A percentile compares a stretch with the other conserved stretches of the same genome.
Evolutionary conservation across 129 eudicot genomes (phyloP).

Genomic region (Saposhnikovia divaricata): DNA sequence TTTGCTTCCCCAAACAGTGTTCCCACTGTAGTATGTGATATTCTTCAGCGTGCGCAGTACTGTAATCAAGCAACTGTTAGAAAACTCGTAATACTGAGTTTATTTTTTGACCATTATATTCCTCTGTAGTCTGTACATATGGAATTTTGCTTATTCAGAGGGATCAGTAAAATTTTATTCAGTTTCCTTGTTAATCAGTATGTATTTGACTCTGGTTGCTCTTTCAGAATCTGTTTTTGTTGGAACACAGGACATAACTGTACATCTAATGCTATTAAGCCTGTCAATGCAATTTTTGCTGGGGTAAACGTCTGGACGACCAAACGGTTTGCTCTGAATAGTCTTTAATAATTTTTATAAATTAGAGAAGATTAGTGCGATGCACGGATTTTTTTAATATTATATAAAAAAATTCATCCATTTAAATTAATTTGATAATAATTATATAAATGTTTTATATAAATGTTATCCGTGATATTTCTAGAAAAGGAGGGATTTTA

Average conservation of each 20-base stretch:
- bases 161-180: background rate
- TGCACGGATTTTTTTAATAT: too few species aligned
- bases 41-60: background rate
- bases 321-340: too few species aligned
- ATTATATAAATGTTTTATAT: too few species aligned
- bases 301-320: too few species aligned
- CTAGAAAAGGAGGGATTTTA: too few species aligned
- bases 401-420: too few species aligned
- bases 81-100: background rate
- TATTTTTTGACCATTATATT: background rate
- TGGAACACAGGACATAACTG: background rate
- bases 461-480: too few species aligned
- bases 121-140: slow-evolving; percentile 12
- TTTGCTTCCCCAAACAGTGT: background rate
- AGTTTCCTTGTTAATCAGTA: background rate
- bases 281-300: too few species aligned
- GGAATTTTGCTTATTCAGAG: background rate
- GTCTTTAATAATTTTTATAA: too few species aligned
- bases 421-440: too few species aligned
- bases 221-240: background rate
- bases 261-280: background rate
- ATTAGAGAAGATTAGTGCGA: too few species aligned
- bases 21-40: background rate
- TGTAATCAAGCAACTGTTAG: background rate
- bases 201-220: background rate